Conservation (phyloP, 148 eudicot species). For the Polygonum aviculare region DNA sequence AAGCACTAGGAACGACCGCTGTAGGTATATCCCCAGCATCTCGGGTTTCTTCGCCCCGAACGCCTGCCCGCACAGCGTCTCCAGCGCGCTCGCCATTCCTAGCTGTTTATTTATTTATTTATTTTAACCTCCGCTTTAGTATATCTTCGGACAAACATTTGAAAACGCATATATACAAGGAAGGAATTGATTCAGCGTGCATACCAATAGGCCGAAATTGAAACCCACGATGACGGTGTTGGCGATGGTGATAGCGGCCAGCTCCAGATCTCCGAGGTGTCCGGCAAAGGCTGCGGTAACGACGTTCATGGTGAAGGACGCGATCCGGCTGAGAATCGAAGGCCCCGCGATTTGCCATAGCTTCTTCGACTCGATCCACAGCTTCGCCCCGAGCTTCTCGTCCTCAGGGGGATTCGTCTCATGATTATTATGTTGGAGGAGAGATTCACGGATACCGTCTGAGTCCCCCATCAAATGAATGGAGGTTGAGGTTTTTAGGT, state of each 20-base stretch:
- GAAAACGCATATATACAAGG: background rate
- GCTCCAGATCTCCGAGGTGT: conserved; percentile 38
- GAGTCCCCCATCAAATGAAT: background rate
- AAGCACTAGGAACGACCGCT: conserved; percentile 43
- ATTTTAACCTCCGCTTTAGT: too few species aligned
- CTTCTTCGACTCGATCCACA: conserved; percentile 49
- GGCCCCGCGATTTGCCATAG: conserved; percentile 57
- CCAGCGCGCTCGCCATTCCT: conserved; percentile 47
- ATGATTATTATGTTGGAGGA: background rate
- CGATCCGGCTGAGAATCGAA: conserved; percentile 38
- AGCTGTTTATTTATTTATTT: conserved; percentile 11
- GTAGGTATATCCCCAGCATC: conserved; percentile 39
- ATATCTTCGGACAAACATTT: background rate
- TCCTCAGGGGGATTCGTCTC: background rate
- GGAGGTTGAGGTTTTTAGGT: background rate
- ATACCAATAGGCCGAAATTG: conserved; percentile 39
- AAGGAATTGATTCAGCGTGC: background rate
- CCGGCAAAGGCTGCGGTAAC: conserved; percentile 52
- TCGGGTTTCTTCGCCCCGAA: conserved; percentile 36
- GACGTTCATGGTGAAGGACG: conserved; percentile 37
- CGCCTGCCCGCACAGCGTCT: conserved; percentile 46
- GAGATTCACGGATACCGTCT: background rate
- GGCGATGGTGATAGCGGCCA: conserved; percentile 39
- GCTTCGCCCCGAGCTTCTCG: conserved; percentile 9
- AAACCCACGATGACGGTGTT: conserved; percentile 38